These are phyloP conservation scores for Dipodascus albidus DNA, from an alignment of 805 yeast species.

Conservation along the genomic window DNA sequence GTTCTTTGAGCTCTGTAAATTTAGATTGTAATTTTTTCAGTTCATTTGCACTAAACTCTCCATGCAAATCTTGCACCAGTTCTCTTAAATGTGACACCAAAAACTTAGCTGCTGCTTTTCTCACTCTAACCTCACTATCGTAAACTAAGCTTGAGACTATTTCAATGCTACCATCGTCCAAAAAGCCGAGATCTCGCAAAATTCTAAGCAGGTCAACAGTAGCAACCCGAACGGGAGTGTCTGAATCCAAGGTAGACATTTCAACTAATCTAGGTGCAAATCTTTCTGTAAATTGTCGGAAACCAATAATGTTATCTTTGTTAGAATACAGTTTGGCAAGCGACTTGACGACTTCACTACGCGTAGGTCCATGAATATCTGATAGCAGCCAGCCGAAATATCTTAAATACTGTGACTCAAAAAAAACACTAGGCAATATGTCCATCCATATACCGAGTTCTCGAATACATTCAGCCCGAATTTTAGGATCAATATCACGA, in stretches of 20 bases:
- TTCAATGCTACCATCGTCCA: conserved; percentile 48
- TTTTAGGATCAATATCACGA: conserved; percentile 63
- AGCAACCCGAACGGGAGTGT: conserved; percentile 39
- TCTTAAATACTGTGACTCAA: conserved; percentile 57
- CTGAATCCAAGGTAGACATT: conserved; percentile 47
- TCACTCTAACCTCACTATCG: conserved; percentile 25
- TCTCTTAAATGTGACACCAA: conserved; percentile 26
- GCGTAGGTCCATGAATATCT: conserved; percentile 51
- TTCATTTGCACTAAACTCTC: conserved; percentile 5
- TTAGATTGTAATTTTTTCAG: conserved; percentile 7
- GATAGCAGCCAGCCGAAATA: conserved; percentile 79
- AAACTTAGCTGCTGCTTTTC: conserved; percentile 45
- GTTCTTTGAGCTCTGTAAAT: conserved; percentile 6
- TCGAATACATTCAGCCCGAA: conserved; percentile 58
- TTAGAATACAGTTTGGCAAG: conserved; percentile 39
- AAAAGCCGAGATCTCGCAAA: conserved; percentile 46
- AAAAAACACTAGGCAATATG: conserved; percentile 56
- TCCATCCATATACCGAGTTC: conserved; percentile 63
- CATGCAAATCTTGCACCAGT: conserved; percentile 16
- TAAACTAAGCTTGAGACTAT: conserved; percentile 31
- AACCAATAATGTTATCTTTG: conserved; percentile 41
- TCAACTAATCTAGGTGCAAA: conserved; percentile 55
- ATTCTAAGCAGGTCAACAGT: conserved; percentile 44
- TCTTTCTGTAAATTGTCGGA: conserved; percentile 69
- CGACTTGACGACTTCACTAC: conserved; percentile 51